phyloP scores from a whole-genome alignment of 2,329 filamentous ascomycete species.

The Trichoderma sp. region DNA sequence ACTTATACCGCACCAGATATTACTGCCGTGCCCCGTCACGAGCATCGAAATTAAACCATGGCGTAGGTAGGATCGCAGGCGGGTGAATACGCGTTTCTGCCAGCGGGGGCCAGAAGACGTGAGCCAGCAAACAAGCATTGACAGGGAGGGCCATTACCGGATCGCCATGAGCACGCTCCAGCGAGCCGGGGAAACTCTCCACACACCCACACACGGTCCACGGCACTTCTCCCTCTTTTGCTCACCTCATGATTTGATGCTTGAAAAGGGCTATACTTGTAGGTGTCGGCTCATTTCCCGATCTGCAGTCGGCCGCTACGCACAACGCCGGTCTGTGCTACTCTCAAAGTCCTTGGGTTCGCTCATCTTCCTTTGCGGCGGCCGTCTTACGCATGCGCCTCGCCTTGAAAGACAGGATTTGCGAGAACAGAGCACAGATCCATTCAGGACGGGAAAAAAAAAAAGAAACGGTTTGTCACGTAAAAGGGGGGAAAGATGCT shows the following conservation, averaged over 20 bases:
- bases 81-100: not conserved
- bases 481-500: not conserved
- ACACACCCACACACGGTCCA: not conserved
- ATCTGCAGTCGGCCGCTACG: conserved; percentile 16
- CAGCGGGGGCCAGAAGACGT: not conserved
- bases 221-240: not conserved
- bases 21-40: too few species aligned
- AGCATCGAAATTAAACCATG: not conserved
- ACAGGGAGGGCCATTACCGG: not conserved
- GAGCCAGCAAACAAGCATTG: not conserved
- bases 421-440: not conserved
- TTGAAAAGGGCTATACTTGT: not conserved
- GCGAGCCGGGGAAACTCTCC: not conserved
- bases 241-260: not conserved
- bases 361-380: not conserved
- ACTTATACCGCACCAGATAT: too few species aligned
- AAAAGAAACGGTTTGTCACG: not conserved
- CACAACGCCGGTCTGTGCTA: conserved; percentile 8
- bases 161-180: not conserved
- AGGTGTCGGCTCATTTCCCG: not conserved
- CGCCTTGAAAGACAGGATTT: not conserved
- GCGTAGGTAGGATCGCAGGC: not conserved
- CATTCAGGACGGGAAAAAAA: not conserved
- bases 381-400: not conserved
- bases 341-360: not conserved